phyloP scores from a whole-genome alignment of 129 eudicot species.

The Helianthus tuberosus region DNA sequence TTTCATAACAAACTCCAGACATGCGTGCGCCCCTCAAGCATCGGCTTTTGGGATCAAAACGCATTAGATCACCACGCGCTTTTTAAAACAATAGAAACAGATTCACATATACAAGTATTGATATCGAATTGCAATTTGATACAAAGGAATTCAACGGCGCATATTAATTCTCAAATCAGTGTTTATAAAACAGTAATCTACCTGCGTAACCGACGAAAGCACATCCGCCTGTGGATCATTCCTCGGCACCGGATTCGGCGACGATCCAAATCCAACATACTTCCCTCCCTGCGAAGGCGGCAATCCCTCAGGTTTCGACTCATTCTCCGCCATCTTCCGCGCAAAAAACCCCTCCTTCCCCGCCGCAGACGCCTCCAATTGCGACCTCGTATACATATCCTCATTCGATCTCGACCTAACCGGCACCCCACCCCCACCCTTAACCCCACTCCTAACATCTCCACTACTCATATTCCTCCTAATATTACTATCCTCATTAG shows the following conservation, averaged over 20 bases:
- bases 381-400: slow-evolving; percentile 61
- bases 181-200: slow-evolving; percentile 11
- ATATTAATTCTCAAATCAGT: background rate
- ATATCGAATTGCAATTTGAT: background rate
- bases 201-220: slow-evolving; percentile 80
- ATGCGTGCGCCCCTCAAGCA: no score
- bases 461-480: slow-evolving; percentile 69
- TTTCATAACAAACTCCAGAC: no score
- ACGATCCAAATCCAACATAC: slow-evolving; percentile 95
- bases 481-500: slow-evolving; percentile 31
- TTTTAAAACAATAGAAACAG: background rate
- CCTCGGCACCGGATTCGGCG: slow-evolving; percentile 41
- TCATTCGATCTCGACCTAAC: slow-evolving; percentile 62
- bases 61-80: background rate
- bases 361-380: slow-evolving; percentile 87
- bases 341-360: slow-evolving; percentile 85
- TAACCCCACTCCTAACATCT: slow-evolving; percentile 62
- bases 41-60: background rate
- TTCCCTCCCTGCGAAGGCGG: slow-evolving; percentile 95
- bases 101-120: background rate
- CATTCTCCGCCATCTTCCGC: slow-evolving; percentile 74
- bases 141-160: background rate
- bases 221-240: slow-evolving; percentile 74
- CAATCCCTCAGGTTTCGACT: slow-evolving; percentile 77
- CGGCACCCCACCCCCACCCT: slow-evolving; percentile 49